Conservation (phyloP, 331 rosid genomes). For the Spiraea crenata region DNA sequence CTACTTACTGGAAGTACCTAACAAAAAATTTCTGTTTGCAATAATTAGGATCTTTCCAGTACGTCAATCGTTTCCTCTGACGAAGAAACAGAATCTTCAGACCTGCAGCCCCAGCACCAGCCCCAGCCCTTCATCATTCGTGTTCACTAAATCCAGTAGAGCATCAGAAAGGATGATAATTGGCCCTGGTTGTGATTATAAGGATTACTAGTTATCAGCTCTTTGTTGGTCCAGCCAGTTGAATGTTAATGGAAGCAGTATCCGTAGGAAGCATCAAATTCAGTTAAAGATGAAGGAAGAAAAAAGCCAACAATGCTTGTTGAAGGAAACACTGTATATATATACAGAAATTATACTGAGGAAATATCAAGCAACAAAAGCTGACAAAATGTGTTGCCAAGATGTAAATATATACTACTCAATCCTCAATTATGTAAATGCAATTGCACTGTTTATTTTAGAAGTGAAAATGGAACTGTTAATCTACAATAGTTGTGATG, state of each 20-base stretch:
- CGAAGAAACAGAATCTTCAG: conserved; percentile 41
- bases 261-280: not conserved
- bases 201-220: not conserved
- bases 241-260: not conserved
- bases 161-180: conserved; percentile 14
- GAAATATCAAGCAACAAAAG: conserved; percentile 28
- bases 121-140: conserved; percentile 52
- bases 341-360: conserved; percentile 20
- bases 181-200: not conserved
- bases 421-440: not conserved
- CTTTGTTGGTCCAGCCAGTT: not conserved
- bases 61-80: conserved; percentile 40
- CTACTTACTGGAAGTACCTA: no score
- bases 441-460: not conserved
- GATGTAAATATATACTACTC: not conserved
- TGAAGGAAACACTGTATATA: conserved; percentile 23
- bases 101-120: conserved; percentile 42
- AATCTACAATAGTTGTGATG: no score
- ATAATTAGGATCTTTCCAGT: conserved; percentile 49
- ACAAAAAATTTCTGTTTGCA: conserved; percentile 1
- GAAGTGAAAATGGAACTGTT: not conserved
- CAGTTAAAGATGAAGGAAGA: not conserved
- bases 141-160: conserved; percentile 28
- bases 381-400: conserved; percentile 1
- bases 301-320: not conserved